Evolutionary conservation across 2,329 filamentous ascomycete genomes (phyloP).

Genomic region (Fonsecaea multimorphosa): DNA sequence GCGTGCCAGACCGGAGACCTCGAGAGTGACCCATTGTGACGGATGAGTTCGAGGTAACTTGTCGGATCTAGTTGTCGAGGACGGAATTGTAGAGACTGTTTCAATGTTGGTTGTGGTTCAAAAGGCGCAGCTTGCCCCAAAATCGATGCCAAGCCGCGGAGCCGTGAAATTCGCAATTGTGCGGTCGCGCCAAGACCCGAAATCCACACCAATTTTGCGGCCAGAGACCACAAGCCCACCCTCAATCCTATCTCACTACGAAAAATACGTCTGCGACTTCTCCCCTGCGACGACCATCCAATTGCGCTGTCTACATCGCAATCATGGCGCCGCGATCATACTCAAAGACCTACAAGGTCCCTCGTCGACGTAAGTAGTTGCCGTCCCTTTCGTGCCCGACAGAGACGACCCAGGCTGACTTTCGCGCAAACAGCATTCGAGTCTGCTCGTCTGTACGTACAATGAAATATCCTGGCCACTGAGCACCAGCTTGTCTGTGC

Average conservation of each 20-base stretch:
- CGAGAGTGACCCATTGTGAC: slow-evolving; percentile 76
- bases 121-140: slow-evolving; percentile 21
- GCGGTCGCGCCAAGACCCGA: slow-evolving; percentile 14
- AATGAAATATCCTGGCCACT: slow-evolving; percentile 75
- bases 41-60: slow-evolving; percentile 46
- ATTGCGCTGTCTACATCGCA: slow-evolving; percentile 44
- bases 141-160: slow-evolving; percentile 18
- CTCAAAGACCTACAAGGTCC: slow-evolving; percentile 99
- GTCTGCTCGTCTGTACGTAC: slow-evolving; percentile 99
- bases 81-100: slow-evolving; percentile 32
- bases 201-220: slow-evolving; percentile 19
- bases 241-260: background rate
- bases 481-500: slow-evolving; percentile 96
- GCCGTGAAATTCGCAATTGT: slow-evolving; percentile 19
- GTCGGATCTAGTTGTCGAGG: slow-evolving; percentile 58
- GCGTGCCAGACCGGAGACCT: slow-evolving; percentile 85
- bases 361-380: slow-evolving; percentile 74
- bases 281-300: slow-evolving; percentile 33
- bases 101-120: slow-evolving; percentile 12
- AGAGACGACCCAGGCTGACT: slow-evolving; percentile 47
- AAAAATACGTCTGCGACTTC: slow-evolving; percentile 28
- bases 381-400: slow-evolving; percentile 20
- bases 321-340: slow-evolving; percentile 71
- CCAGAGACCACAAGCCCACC: slow-evolving; percentile 14
- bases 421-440: slow-evolving; percentile 73